A percentile compares a stretch with the other conserved stretches of the same genome.
Conservation (phyloP, 352 stramenopile genomes). For the Phytophthora sp. region DNA sequence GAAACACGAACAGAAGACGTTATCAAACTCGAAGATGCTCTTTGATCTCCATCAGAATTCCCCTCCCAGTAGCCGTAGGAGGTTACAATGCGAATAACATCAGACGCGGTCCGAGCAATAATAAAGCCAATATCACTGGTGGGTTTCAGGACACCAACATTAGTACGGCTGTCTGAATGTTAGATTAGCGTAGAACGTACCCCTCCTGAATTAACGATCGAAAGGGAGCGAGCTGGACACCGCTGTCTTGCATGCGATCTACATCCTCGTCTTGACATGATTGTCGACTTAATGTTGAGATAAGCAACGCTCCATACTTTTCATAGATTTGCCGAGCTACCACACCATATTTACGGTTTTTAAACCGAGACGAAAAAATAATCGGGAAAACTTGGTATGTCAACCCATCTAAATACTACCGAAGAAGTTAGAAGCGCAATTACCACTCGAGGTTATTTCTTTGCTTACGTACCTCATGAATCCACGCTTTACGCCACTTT, state of each 20-base stretch:
- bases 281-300: slow-evolving; percentile 30
- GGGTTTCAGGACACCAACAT: neutral
- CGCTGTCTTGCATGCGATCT: neutral
- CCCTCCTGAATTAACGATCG: slow-evolving; percentile 53
- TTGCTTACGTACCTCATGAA: slow-evolving; percentile 54
- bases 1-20: slow-evolving; percentile 41
- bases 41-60: slow-evolving; percentile 5
- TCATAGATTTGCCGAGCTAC: slow-evolving; percentile 65
- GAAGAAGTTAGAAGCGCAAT: neutral
- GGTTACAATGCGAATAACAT: slow-evolving; percentile 63
- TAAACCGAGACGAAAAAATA: slow-evolving; percentile 64
- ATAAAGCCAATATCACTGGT: slow-evolving; percentile 73
- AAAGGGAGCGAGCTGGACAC: slow-evolving; percentile 51
- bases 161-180: too few relatives aligned
- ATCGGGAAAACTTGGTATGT: slow-evolving; percentile 72
- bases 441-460: neutral
- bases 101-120: slow-evolving; percentile 52
- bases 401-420: slow-evolving; percentile 74
- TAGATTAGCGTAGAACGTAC: too few relatives aligned
- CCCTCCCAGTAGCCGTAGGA: slow-evolving; percentile 59
- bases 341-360: slow-evolving; percentile 55
- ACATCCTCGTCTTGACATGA: neutral
- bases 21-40: slow-evolving; percentile 16
- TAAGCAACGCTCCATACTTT: slow-evolving; percentile 51
- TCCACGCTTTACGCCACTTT: slow-evolving; percentile 50